Base-by-base conservation (phyloP, 177 flowering plant genomes). In the Telopea speciosissima region DNA sequence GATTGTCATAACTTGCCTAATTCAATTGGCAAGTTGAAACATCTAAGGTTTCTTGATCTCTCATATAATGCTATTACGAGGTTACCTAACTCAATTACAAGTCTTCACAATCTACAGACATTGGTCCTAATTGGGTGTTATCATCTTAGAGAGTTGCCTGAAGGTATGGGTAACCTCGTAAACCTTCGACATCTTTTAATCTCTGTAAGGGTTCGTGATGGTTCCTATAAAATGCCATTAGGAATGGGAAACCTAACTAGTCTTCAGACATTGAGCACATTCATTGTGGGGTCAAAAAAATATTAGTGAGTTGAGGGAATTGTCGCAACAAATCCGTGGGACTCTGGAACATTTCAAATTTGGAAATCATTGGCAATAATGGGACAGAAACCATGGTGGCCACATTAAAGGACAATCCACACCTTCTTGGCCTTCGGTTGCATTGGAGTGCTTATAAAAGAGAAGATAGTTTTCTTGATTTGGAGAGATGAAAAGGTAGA, bases 21-120 rank as follows among this genome's bases (percentile, higher is more conserved):
- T 4, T 45, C 60, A 11, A 45, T 67, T 49, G 59, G 60, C 3
- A 67, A 67, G 5, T 17, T 67, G 59, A 67, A 45, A 26, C 59
- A 10, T 67, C 33, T 67, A 14, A 25, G 69, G 10, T 67, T 45
- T 24, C 59, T 67, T 24, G 69, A 67, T 14, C 67, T 65, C 67
- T 65, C 67, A n/a, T 24, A n/a, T 5, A 66, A 25, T 24, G 7
- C 8, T 0, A 16, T 68, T 8, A 24, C 8, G 9, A 49, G 23
- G 12, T 26, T 68, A 9, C 70, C 70, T 26, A 24, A 52, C 11
- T 52, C 62, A 24, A 17, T 19, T 2, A 17, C 24, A 26, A 6
- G 14, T 21, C 70, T 68, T 14, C 54, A 23, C 70, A 68, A 54
- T 54, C 6, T 68, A 9, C 62, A 68, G 12, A 24, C 70, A n/a